A percentile compares a stretch with the other conserved stretches of the same genome.
Evolutionary conservation across 176 grass and related monocot species (phyloP).

Genomic region (Lolium rigidum): DNA sequence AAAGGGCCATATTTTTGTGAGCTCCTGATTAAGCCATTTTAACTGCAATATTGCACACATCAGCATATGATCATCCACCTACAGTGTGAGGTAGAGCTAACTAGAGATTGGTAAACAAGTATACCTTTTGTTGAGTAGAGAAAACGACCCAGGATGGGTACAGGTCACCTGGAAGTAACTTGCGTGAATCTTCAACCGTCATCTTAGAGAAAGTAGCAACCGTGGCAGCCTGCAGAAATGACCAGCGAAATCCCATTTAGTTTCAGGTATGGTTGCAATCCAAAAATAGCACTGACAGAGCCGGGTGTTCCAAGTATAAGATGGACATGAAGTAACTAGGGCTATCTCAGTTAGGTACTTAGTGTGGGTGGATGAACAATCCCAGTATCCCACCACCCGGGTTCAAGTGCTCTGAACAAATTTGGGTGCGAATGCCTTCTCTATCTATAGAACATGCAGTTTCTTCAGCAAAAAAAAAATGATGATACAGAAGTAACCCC

Average conservation of each 20-base stretch:
- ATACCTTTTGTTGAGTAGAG: constrained; percentile 83
- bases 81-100: background rate
- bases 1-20: constrained; percentile 94
- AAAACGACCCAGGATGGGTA: constrained; percentile 99
- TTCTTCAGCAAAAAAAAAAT: background rate
- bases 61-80: constrained; percentile 37
- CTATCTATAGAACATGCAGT: background rate
- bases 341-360: background rate
- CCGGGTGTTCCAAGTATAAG: background rate
- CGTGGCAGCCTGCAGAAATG: constrained; percentile 73
- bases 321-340: background rate
- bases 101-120: constrained; percentile 30
- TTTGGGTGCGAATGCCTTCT: background rate
- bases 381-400: background rate
- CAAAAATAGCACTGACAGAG: background rate
- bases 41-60: constrained; percentile 55
- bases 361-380: background rate
- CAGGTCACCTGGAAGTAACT: constrained; percentile 69
- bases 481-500: background rate
- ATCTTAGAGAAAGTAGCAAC: constrained; percentile 88
- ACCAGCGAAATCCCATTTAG: constrained; percentile 16
- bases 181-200: constrained; percentile 88
- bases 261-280: constrained; percentile 21
- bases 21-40: constrained; percentile 96
- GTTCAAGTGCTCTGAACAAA: background rate